These are phyloP conservation scores for Gliomastix tumulicola DNA, from an alignment of 2,329 filamentous ascomycete genomes.

Conservation along the genomic window DNA sequence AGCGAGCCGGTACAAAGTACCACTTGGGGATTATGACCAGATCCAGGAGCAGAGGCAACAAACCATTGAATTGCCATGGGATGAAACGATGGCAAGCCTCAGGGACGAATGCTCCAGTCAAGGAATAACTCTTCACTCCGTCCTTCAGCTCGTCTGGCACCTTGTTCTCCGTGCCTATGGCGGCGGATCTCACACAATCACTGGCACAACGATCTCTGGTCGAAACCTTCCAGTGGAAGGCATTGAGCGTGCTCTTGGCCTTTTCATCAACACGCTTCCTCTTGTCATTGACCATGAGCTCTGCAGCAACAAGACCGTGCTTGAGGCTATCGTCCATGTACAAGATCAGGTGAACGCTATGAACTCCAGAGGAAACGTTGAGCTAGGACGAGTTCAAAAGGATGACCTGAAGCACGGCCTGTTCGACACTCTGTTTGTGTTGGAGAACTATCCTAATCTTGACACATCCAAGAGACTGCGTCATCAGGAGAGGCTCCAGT, in stretches of 20 bases:
- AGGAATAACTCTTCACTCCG: constrained; percentile 1
- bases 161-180: constrained; percentile 1
- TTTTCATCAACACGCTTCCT: constrained; percentile 3
- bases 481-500: background rate
- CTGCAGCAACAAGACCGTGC: background rate
- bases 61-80: background rate
- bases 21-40: constrained; percentile 1
- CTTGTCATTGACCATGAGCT: background rate
- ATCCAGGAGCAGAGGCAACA: background rate
- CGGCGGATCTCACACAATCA: constrained; percentile 1
- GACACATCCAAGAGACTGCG: background rate
- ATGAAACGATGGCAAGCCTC: background rate
- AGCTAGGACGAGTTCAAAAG: constrained; percentile 1
- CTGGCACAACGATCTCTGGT: constrained; percentile 1
- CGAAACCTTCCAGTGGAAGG: background rate
- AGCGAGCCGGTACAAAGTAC: constrained; percentile 2
- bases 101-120: constrained; percentile 1
- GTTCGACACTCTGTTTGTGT: constrained; percentile 2
- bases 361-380: constrained; percentile 2
- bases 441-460: constrained; percentile 2
- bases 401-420: constrained; percentile 2
- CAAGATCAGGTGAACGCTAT: constrained; percentile 1
- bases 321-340: constrained; percentile 1
- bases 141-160: constrained; percentile 2
- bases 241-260: constrained; percentile 1